A percentile compares a stretch with the other conserved stretches of the same genome.
phyloP scores from a whole-genome alignment of 2,329 filamentous ascomycete genomes.

The Cercospora citrullina region DNA sequence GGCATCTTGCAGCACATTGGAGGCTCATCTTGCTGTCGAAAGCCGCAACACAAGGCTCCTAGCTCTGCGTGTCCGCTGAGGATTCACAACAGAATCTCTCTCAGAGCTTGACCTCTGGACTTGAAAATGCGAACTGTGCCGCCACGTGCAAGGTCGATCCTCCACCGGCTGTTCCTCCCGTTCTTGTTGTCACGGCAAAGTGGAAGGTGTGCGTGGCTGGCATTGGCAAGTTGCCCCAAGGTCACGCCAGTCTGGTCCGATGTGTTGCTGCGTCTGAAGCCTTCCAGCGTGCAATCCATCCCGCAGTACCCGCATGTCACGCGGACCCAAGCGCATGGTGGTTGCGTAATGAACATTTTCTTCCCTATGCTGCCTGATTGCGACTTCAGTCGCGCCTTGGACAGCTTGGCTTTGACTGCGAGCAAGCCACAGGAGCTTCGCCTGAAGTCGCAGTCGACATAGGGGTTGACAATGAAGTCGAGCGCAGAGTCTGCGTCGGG shows the following conservation, averaged over 20 bases:
- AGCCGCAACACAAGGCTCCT: neutral
- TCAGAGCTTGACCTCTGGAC: neutral
- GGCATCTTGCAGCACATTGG: neutral
- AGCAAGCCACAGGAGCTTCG: neutral
- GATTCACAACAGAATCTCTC: neutral
- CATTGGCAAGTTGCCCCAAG: neutral
- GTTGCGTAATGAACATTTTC: neutral
- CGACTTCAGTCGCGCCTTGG: neutral
- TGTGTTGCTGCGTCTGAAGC: neutral
- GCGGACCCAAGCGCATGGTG: neutral
- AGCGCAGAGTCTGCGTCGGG: neutral
- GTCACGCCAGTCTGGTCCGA: neutral
- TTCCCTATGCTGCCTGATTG: neutral
- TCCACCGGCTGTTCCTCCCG: neutral
- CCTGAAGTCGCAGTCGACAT: neutral
- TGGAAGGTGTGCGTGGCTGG: neutral
- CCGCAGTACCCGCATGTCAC: neutral
- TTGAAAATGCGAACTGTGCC: neutral
- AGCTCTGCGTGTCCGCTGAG: neutral
- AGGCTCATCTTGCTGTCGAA: neutral
- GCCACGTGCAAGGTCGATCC: neutral
- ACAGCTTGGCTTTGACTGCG: neutral
- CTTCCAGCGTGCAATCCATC: neutral
- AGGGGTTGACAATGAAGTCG: neutral
- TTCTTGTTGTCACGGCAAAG: neutral